phyloP scores from a whole-genome alignment of 2,329 filamentous ascomycete genomes.

The Aspergillus melleus region DNA sequence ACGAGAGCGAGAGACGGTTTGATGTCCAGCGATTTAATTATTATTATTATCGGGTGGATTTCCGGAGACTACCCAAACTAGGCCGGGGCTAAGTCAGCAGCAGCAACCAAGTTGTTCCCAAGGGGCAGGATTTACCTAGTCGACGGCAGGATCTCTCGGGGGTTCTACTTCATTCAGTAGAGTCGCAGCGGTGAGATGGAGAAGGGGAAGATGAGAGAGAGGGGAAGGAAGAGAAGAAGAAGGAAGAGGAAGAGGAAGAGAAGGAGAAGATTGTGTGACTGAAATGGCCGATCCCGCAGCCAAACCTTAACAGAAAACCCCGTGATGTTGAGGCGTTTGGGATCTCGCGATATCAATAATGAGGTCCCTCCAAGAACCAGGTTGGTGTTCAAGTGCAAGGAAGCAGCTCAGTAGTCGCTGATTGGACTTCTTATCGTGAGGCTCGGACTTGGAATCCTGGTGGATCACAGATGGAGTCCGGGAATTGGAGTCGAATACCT shows the following conservation, averaged over 20 bases:
- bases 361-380: too few relatives aligned
- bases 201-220: constrained; percentile 2
- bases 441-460: too few relatives aligned
- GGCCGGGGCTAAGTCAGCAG: constrained; percentile 5
- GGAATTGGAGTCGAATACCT: too few relatives aligned
- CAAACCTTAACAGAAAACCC: not conserved
- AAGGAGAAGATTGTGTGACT: not conserved
- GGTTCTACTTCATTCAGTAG: not conserved
- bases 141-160: too few relatives aligned
- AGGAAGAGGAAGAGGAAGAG: not conserved
- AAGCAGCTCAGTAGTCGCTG: too few relatives aligned
- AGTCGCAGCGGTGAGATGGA: not conserved
- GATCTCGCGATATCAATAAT: too few relatives aligned
- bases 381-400: too few relatives aligned
- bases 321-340: not conserved
- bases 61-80: constrained; percentile 5
- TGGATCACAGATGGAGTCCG: too few relatives aligned
- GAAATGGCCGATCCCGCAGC: not conserved
- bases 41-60: constrained; percentile 4
- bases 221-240: not conserved
- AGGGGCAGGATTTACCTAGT: not conserved
- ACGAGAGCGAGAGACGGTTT: not conserved
- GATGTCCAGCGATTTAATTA: constrained; percentile 4
- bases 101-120: not conserved
- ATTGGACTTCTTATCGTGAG: too few relatives aligned